Evolutionary conservation across 768 basidiomycete species (phyloP), one percentile per base, ranked within the genome.

Genomic region (Cystobasidium tubakii): DNA sequence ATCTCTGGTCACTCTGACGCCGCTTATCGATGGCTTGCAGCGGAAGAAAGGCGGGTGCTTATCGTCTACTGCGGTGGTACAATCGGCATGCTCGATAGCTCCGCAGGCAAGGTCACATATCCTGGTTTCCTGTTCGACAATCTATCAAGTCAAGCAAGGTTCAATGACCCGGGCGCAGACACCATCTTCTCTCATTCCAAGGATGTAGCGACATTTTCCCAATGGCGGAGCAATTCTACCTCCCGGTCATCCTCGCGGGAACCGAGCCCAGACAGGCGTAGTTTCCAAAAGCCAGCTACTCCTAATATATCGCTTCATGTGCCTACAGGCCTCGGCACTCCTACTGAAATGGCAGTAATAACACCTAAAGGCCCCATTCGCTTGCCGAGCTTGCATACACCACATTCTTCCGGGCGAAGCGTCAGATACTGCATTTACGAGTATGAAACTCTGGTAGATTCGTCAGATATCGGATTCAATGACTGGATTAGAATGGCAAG

Each of bases 391-490:
- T 80, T 43, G 90, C 91, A 72, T 85, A 88, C 77, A 89, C 92
- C 62, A 85, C 88, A 13, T 87, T 89, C 9, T 87, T 91, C 84
- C 25, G 86, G 83, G 53, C 90, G 88, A 82, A 85, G 90, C 1
- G 90, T 94, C 72, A 74, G 53, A 29, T 76, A 64, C 65, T 76
- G 39, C 34, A 69, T 75, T 25, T 74, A 79, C 39, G 78, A 94
- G 90, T 94, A 93, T 90, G 85, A 89, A 79, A 89, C 90, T 0
- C 82, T 96, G 17, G 81, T 95, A 63, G 93, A 94, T 77, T 92
- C 90, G 78, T 92, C 90, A 79, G 92, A 93, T 77, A 88, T 94
- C 63, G 90, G 89, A 76, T 90, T 64, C 27, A 21, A 29, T 63
- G 66, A 71, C 75, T 77, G 60, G 36, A 88, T 92, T 77, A 85